A percentile compares a stretch with the other conserved stretches of the same genome.
Conservation (phyloP, 73 alveolate genomes). For the Paramecium octaurelia region DNA sequence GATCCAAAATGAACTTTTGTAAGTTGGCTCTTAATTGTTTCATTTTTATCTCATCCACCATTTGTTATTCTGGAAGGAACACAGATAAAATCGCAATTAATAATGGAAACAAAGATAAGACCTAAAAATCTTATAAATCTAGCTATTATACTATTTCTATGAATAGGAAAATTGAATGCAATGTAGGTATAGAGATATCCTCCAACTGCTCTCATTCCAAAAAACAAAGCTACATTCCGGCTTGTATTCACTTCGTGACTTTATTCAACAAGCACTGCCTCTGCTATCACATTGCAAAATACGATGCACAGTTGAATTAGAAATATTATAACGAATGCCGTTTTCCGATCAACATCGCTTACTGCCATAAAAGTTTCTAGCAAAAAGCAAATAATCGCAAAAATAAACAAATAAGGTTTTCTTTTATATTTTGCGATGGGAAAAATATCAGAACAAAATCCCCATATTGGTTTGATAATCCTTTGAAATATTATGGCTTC, state of each 20-base stretch:
- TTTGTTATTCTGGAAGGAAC: not conserved
- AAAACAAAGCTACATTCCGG: constrained; percentile 62
- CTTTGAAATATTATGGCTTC: constrained; percentile 13
- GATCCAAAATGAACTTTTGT: not conserved
- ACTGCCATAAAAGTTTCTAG: constrained; percentile 75
- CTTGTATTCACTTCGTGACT: constrained; percentile 59
- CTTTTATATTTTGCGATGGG: constrained; percentile 86
- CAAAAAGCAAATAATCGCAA: constrained; percentile 67
- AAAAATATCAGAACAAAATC: constrained; percentile 88
- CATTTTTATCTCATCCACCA: not conserved
- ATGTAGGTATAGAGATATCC: constrained; percentile 46
- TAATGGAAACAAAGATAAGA: constrained; percentile 7
- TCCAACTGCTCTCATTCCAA: constrained; percentile 70
- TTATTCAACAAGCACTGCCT: constrained; percentile 70
- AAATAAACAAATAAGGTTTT: constrained; percentile 80
- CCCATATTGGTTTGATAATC: constrained; percentile 93
- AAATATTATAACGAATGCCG: constrained; percentile 50
- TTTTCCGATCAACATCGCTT: constrained; percentile 56
- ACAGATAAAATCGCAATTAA: not conserved
- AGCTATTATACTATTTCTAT: constrained; percentile 29
- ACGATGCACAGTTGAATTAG: constrained; percentile 51
- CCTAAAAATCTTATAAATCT: constrained; percentile 5
- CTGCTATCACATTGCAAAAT: constrained; percentile 83
- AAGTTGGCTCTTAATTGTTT: not conserved
- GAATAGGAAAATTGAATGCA: not conserved